Evolutionary conservation across 306 rosid genomes (phyloP), one percentile per base, ranked within the genome.

Genomic region (Dalbergia cochinchinensis): DNA sequence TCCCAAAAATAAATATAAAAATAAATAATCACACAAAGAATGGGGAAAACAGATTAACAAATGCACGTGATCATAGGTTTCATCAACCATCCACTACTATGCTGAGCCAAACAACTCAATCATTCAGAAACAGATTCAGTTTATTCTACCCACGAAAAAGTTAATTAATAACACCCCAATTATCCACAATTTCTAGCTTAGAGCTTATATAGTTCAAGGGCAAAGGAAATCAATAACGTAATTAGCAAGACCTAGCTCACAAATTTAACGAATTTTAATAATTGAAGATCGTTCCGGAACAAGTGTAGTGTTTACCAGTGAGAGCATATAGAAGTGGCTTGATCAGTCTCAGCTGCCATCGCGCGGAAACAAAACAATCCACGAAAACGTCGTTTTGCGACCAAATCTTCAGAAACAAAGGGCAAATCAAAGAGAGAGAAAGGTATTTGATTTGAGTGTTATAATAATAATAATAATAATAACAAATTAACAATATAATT

Each of bases 261-360:
- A 19, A 66, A 22, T 16, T 64, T 64, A 26, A 20, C 22, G 5
- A 47, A 50, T 51, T 35, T 69, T 45, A 41, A 61, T 0, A 76
- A 67, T 31, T 47, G 0, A 75, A 48, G 31, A 48, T 73, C 15
- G 66, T 58, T 61, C 4, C 10, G 19, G 7, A 26, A n/a, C 3
- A 72, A 72, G 33, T 58, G 16, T 5, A 55, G 64, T 2, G 71
- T 50, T 65, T 86, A 93, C 98, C 98, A 93, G 97, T 93, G 97
- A 77, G 65, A 73, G 88, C 98, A 93, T n/a, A 80, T 18, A 72
- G 68, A 78, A 11, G 85, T 80, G 79, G 82, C 69, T 45, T 90
- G 90, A 59, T 90, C 94, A 31, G 86, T 82, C 39, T 74, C 89
- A 79, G 78, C 73, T 69, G 86, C 94, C 98, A 93, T 93, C 81